phyloP scores from a whole-genome alignment of 768 basidiomycete genomes.

The Symmetrospora coprosmae region DNA sequence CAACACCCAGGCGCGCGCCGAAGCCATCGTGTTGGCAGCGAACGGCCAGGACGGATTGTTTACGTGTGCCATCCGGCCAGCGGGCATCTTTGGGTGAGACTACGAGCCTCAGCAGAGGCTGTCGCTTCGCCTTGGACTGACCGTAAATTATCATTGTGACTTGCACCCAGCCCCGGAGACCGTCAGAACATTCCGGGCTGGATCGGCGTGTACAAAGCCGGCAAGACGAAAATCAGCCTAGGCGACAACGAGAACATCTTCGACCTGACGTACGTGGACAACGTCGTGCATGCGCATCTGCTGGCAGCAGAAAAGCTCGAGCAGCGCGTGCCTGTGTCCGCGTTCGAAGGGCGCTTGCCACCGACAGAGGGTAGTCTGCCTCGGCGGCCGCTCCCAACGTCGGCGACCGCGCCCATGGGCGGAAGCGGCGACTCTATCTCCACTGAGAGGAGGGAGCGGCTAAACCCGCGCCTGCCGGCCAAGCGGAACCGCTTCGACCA shows the following conservation, averaged over 20 bases:
- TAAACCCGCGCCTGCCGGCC: conserved; percentile 22
- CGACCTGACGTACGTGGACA: conserved; percentile 93
- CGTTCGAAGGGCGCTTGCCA: conserved; percentile 38
- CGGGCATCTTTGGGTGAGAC: conserved; percentile 84
- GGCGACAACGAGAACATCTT: conserved; percentile 85
- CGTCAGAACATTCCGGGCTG: conserved; percentile 70
- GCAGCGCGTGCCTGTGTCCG: conserved; percentile 32
- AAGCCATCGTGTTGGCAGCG: conserved; percentile 56
- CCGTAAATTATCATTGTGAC: conserved; percentile 4
- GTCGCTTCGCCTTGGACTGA: neutral
- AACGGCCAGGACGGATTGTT: conserved; percentile 71
- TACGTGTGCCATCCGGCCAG: conserved; percentile 79
- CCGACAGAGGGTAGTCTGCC: conserved; percentile 44
- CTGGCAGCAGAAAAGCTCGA: conserved; percentile 76
- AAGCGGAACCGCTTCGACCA: conserved; percentile 32
- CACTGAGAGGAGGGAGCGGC: too few relatives aligned
- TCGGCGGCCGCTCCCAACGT: conserved; percentile 26
- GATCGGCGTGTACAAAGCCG: conserved; percentile 59
- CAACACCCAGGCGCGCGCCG: conserved; percentile 5
- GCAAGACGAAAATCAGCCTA: conserved; percentile 82
- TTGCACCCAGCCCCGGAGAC: conserved; percentile 65
- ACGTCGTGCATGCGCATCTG: conserved; percentile 84
- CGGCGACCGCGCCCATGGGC: neutral
- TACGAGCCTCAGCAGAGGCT: neutral
- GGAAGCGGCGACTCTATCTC: conserved; percentile 22